Evolutionary conservation across 73 alveolate genomes (phyloP).

Genomic region (Blepharisma japonicum): DNA sequence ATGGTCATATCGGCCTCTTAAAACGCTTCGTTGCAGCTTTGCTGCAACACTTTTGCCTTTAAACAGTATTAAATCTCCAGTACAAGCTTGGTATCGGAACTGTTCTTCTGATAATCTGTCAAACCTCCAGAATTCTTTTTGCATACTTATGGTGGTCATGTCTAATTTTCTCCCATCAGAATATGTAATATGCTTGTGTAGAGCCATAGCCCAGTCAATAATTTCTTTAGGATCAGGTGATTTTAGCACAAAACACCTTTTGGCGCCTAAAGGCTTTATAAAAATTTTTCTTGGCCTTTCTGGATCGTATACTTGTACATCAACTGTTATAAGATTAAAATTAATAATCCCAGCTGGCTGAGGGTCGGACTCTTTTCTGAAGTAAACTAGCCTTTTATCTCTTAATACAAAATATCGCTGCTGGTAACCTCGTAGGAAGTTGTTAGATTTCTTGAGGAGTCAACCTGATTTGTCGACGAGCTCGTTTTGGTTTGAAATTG

Average conservation of each 20-base stretch:
- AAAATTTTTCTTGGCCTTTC: conserved; percentile 8
- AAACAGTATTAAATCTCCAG: conserved; percentile 76
- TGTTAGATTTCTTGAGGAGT: conserved; percentile 1
- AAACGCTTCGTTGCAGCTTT: conserved; percentile 52
- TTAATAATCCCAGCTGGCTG: conserved; percentile 13
- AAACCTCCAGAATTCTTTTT: conserved; percentile 48
- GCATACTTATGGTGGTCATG: conserved; percentile 23
- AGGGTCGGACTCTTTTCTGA: conserved; percentile 1
- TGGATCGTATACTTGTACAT: conserved; percentile 28
- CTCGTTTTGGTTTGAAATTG: background rate
- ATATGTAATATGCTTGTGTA: conserved; percentile 24
- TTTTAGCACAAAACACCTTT: conserved; percentile 35
- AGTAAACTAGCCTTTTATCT: background rate
- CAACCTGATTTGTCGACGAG: conserved; percentile 12
- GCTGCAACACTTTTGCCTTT: conserved; percentile 59
- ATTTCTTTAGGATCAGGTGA: conserved; percentile 38
- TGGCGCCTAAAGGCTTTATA: conserved; percentile 31
- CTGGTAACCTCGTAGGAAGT: background rate
- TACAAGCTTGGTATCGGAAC: conserved; percentile 46
- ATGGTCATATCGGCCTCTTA: conserved; percentile 78
- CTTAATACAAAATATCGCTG: background rate
- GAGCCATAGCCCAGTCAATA: conserved; percentile 32
- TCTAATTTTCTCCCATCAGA: conserved; percentile 35
- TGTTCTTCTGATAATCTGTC: conserved; percentile 47
- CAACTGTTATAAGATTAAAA: conserved; percentile 13